phyloP scores from a whole-genome alignment of 176 grass and related monocot species.

The Zoysia japonica region DNA sequence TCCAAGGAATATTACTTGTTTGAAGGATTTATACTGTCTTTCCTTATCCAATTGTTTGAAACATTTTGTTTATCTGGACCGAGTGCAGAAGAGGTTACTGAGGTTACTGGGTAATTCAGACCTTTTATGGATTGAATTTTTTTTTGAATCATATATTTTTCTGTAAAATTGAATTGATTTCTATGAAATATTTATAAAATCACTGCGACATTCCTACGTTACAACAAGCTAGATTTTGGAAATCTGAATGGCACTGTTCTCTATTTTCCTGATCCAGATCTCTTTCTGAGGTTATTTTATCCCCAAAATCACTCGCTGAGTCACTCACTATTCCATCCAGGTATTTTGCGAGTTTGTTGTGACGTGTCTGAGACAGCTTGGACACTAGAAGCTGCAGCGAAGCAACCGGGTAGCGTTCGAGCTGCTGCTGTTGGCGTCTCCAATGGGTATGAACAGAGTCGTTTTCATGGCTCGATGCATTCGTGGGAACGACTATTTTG shows the following conservation, averaged over 20 bases:
- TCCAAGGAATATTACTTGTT: not conserved
- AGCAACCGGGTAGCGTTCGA: constrained; percentile 28
- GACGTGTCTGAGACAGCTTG: not conserved
- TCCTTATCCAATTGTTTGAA: constrained; percentile 12
- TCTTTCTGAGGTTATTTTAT: not conserved
- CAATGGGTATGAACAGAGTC: constrained; percentile 9
- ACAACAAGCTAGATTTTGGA: not conserved
- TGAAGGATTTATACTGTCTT: not conserved
- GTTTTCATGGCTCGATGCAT: constrained; percentile 7
- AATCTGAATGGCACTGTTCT: constrained; percentile 6
- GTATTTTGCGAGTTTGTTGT: not conserved
- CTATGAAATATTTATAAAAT: too few species aligned
- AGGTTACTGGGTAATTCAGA: not conserved
- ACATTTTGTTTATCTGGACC: not conserved
- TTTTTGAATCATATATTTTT: too few species aligned
- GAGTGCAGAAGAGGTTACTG: not conserved
- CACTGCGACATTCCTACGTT: too few species aligned
- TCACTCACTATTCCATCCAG: not conserved
- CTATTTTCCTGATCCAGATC: constrained; percentile 20
- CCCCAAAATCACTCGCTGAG: not conserved
- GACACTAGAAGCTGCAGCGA: constrained; percentile 29
- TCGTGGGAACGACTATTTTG: constrained; percentile 9
- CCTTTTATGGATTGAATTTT: too few species aligned
- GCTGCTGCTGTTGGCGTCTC: not conserved
- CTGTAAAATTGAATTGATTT: too few species aligned